Percentiles rank a stretch among this genome's conserved stretches.
Conservation (phyloP, 1,139 yeast genomes). For the Sugiyamaella pinicola region DNA sequence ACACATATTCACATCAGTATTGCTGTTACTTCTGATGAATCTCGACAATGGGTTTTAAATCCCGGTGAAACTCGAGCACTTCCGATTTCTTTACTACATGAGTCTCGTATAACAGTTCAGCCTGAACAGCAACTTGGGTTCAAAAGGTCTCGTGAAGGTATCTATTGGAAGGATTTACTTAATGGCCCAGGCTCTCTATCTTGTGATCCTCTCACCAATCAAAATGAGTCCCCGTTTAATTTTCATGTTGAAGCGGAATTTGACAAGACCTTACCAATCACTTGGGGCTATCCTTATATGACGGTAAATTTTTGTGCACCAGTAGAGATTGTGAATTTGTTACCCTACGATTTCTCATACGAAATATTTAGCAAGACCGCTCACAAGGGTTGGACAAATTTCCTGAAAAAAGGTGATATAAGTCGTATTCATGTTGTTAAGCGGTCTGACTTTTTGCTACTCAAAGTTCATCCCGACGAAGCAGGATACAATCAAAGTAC, state of each 20-base stretch:
- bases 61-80: constrained; percentile 63
- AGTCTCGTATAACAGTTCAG: constrained; percentile 57
- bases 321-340: constrained; percentile 74
- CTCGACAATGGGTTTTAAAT: constrained; percentile 41
- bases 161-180: constrained; percentile 68
- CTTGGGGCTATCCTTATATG: constrained; percentile 84
- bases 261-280: constrained; percentile 66
- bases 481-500: constrained; percentile 71
- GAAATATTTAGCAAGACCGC: constrained; percentile 75
- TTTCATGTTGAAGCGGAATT: constrained; percentile 75
- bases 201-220: constrained; percentile 51
- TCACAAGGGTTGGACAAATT: constrained; percentile 69
- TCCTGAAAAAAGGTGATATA: constrained; percentile 62
- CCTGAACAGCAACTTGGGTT: constrained; percentile 61
- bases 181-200: constrained; percentile 56
- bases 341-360: constrained; percentile 81
- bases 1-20: constrained; percentile 64
- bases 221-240: constrained; percentile 50
- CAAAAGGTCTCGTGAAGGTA: constrained; percentile 63
- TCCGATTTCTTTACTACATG: constrained; percentile 72
- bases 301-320: constrained; percentile 81
- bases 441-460: constrained; percentile 64
- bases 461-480: constrained; percentile 69
- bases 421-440: constrained; percentile 82
- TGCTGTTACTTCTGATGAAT: constrained; percentile 27